A percentile compares a stretch with the other conserved stretches of the same genome.
Evolutionary conservation across 176 grass and related monocot species (phyloP).

Genomic region (Cenchrus fungigraminus): DNA sequence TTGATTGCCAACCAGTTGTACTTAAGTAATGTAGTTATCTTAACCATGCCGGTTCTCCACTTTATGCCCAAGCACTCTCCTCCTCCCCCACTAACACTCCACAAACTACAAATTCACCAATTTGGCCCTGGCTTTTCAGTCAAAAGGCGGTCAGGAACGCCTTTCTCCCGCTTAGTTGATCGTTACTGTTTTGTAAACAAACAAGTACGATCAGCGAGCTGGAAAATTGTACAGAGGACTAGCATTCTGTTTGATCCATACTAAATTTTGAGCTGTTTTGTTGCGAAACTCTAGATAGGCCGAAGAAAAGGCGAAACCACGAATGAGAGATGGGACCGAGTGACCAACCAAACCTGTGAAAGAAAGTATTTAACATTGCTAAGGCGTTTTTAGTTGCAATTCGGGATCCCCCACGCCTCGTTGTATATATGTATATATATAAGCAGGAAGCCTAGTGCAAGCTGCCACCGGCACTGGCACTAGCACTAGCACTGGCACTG

Average conservation of each 20-base stretch:
- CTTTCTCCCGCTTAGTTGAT: constrained; percentile 25
- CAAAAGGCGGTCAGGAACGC: constrained; percentile 32
- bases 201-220: background rate
- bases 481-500: background rate
- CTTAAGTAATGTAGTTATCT: constrained; percentile 51
- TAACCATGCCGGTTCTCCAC: constrained; percentile 38
- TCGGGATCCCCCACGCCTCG: no score
- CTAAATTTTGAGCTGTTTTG: background rate
- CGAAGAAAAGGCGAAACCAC: background rate
- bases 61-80: constrained; percentile 47
- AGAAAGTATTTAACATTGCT: no score
- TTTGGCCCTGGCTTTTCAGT: constrained; percentile 36
- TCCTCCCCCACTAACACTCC: constrained; percentile 28
- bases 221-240: background rate
- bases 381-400: no score
- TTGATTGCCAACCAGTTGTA: constrained; percentile 55
- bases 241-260: background rate
- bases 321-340: no score
- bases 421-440: background rate
- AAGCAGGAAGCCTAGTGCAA: background rate
- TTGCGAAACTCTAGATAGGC: background rate
- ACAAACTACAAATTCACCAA: constrained; percentile 33
- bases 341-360: no score
- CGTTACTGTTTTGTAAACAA: background rate
- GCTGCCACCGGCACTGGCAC: constrained; percentile 25